These are phyloP conservation scores for Alternaria gansuensis DNA, from an alignment of 2,329 filamentous ascomycete species.

Conservation along the genomic window DNA sequence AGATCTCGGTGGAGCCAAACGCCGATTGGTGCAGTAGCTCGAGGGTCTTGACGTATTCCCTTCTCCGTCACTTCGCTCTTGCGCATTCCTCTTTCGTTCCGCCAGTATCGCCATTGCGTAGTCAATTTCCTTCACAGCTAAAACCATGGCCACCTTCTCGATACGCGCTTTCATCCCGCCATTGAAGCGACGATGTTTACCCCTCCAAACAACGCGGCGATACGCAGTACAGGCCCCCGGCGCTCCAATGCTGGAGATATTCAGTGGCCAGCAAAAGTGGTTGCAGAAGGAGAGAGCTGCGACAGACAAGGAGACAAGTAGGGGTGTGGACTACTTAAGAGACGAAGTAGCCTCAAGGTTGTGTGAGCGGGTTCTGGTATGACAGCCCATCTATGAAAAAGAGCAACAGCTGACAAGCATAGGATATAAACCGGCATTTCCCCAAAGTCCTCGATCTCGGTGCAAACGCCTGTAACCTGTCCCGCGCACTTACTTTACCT, in stretches of 20 bases:
- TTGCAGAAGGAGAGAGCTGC: slow-evolving; percentile 90
- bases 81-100: background rate
- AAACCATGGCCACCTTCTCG: slow-evolving; percentile 45
- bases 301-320: slow-evolving; percentile 71
- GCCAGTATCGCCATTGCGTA: background rate
- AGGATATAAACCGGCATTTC: slow-evolving; percentile 94
- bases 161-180: slow-evolving; percentile 51
- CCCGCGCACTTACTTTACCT: slow-evolving; percentile 73
- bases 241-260: slow-evolving; percentile 83
- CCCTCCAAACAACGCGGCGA: slow-evolving; percentile 53
- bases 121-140: background rate
- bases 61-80: background rate
- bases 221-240: slow-evolving; percentile 84
- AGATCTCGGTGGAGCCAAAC: slow-evolving; percentile 21
- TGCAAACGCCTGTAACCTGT: slow-evolving; percentile 95
- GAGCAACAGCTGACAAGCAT: slow-evolving; percentile 19
- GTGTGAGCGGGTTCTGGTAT: slow-evolving; percentile 82
- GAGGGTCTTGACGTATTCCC: slow-evolving; percentile 23
- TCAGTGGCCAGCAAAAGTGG: slow-evolving; percentile 88
- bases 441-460: slow-evolving; percentile 88
- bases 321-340: slow-evolving; percentile 89
- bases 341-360: slow-evolving; percentile 88
- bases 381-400: slow-evolving; percentile 10
- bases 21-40: slow-evolving; percentile 21
- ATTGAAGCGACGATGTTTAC: slow-evolving; percentile 37